Evolutionary conservation across 1,284 basidiomycete genomes (phyloP), one percentile per base, ranked within the genome.

Genomic region (Flammula alnicola): DNA sequence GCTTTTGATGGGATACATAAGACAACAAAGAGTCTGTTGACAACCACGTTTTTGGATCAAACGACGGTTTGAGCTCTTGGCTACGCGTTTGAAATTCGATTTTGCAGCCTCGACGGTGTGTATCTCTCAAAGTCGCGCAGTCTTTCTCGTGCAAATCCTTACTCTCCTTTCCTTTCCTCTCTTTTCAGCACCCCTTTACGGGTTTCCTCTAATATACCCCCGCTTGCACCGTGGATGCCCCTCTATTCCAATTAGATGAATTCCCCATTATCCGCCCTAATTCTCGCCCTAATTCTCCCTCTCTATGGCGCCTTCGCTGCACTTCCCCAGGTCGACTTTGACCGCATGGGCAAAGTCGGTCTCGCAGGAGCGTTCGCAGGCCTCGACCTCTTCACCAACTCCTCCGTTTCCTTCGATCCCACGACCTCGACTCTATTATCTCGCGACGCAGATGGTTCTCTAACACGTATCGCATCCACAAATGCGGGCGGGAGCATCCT

Each of bases 331-430:
- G 84, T 97, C 70, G 93, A 97, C 72, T 96, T 92, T 68, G 78
- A 88, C 63, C 86, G 88, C 53, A 95, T 96, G 90, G 94, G 94
- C 56, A 84, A 78, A 49, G 93, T 97, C 49, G 93, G 85, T 47
- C 76, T 97, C 36, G 84, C 87, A 29, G 95, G 95, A 47, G 79
- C 89, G 14, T 98, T 97, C 66, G 80, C 88, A 22, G 93, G 93
- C 37, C 75, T 98, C 51, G 87, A 88, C 64, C 71, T 94, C 46
- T 86, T 88, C 73, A 75, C 81, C 62, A 81, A 83, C 63, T 69
- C 78, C 27, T 68, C 80, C 51, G 61, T 78, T 56, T 66, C 81
- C 25, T 84, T 88, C 66, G 84, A 92, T 69, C 73, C 86, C 35
- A 74, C 84, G 12, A 78, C 81, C 35, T 81, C 88, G 19, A 84